Evolutionary conservation across 371 early-diverging fungal genomes (phyloP).

Genomic region (Rhizomucor miehei): DNA sequence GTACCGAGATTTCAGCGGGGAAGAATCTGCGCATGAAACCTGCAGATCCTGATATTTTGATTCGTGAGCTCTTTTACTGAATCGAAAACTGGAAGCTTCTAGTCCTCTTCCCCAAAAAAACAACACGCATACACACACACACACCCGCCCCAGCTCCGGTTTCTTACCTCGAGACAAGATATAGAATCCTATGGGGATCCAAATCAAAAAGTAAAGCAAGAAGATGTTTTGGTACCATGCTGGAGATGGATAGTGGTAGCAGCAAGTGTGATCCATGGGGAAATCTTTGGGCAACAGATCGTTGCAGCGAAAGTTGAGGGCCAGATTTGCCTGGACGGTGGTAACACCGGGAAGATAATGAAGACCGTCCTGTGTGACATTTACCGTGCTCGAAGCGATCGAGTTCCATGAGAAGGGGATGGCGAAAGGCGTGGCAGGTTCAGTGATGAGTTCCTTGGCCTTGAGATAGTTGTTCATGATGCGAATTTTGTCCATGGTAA

Average conservation of each 20-base stretch:
- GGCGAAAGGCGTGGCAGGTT: slow-evolving; percentile 27
- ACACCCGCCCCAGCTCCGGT: too few relatives aligned
- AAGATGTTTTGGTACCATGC: slow-evolving; percentile 44
- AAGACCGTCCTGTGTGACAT: slow-evolving; percentile 60
- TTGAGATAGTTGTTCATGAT: slow-evolving; percentile 57
- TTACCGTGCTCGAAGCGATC: slow-evolving; percentile 34
- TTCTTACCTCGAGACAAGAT: slow-evolving; percentile 11
- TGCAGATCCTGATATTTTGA: slow-evolving; percentile 5
- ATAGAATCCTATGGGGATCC: slow-evolving; percentile 46
- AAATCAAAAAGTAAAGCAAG: slow-evolving; percentile 43
- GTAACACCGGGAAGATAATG: slow-evolving; percentile 52
- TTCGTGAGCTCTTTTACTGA: background rate
- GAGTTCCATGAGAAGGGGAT: slow-evolving; percentile 55
- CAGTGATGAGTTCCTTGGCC: slow-evolving; percentile 8
- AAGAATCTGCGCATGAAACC: slow-evolving; percentile 14
- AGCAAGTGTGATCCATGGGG: slow-evolving; percentile 60
- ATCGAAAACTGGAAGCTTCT: background rate
- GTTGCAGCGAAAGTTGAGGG: slow-evolving; percentile 67
- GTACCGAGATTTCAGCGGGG: background rate
- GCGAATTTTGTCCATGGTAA: slow-evolving; percentile 44
- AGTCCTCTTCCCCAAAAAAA: background rate
- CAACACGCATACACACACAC: too few relatives aligned
- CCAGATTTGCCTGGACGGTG: slow-evolving; percentile 46
- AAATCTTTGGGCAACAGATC: slow-evolving; percentile 36
- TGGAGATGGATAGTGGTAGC: slow-evolving; percentile 58